Percentiles rank a stretch among this genome's conserved stretches.
These are phyloP conservation scores for Alternaria rosae DNA, from an alignment of 2,329 filamentous ascomycete genomes.

Conservation along the genomic window DNA sequence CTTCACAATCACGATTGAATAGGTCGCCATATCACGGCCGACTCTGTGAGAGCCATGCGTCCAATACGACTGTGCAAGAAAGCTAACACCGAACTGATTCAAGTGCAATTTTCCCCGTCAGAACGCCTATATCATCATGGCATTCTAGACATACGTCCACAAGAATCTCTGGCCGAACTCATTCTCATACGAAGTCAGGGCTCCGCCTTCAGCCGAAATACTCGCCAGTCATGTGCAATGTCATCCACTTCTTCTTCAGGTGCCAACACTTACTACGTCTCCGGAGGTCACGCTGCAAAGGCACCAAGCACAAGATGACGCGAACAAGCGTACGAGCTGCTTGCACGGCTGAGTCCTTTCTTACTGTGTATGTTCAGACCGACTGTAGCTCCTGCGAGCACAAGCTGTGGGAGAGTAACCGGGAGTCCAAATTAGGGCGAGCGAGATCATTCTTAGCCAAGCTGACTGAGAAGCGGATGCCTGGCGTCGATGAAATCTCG, in stretches of 20 bases:
- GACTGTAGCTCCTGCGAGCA: slow-evolving; percentile 36
- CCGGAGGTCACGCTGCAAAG: slow-evolving; percentile 44
- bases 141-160: not conserved
- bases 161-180: not conserved
- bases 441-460: slow-evolving; percentile 20
- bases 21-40: not conserved
- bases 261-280: slow-evolving; percentile 42
- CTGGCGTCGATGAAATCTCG: slow-evolving; percentile 11
- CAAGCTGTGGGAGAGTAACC: slow-evolving; percentile 20
- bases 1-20: not conserved
- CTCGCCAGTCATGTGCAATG: slow-evolving; percentile 48
- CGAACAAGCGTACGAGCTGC: slow-evolving; percentile 22
- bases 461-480: slow-evolving; percentile 5
- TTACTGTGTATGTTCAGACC: slow-evolving; percentile 24
- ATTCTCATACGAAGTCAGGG: not conserved
- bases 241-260: slow-evolving; percentile 38
- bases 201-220: not conserved
- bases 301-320: slow-evolving; percentile 37
- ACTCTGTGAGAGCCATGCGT: not conserved
- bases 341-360: slow-evolving; percentile 35
- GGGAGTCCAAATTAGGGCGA: slow-evolving; percentile 22
- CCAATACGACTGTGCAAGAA: not conserved
- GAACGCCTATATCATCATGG: not conserved
- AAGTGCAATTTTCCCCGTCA: not conserved
- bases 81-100: not conserved